Evolutionary conservation across 441 rosid genomes (phyloP).

Genomic region (Eruca vesicaria): DNA sequence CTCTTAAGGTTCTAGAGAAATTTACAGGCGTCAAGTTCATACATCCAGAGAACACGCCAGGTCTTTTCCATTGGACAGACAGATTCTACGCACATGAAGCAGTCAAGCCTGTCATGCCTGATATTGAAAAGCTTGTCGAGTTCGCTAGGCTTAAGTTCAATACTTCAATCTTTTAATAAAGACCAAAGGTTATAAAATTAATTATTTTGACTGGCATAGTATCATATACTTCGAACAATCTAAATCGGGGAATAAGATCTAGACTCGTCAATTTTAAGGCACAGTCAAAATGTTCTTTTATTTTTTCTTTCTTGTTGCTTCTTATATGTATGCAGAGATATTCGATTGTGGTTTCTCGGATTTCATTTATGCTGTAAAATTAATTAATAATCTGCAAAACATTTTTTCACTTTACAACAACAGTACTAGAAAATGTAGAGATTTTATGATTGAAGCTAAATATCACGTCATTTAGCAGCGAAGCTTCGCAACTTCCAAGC

Average conservation of each 20-base stretch:
- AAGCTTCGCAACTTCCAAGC: not conserved
- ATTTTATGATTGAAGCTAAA: not conserved
- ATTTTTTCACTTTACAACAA: not conserved
- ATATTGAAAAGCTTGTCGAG: constrained; percentile 57
- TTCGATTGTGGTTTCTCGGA: not conserved
- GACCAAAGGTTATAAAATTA: not conserved
- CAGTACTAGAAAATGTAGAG: not conserved
- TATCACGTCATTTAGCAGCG: not conserved
- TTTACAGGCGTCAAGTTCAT: constrained; percentile 38
- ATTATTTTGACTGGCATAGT: not conserved
- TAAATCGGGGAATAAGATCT: constrained; percentile 7
- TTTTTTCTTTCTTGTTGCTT: not conserved
- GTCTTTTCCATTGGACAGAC: constrained; percentile 55
- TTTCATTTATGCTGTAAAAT: not conserved
- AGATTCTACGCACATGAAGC: constrained; percentile 52
- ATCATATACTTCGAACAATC: not conserved
- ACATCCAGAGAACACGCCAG: constrained; percentile 49
- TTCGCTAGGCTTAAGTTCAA: constrained; percentile 38
- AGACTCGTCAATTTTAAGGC: not conserved
- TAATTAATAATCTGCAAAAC: not conserved
- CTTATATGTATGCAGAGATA: not conserved
- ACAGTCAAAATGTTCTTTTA: constrained; percentile 14
- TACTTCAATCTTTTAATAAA: constrained; percentile 28
- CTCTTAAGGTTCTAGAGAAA: constrained; percentile 51
- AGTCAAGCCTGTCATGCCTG: constrained; percentile 66